phyloP scores from a whole-genome alignment of 352 stramenopile genomes.

The Phytopythium aichiense region DNA sequence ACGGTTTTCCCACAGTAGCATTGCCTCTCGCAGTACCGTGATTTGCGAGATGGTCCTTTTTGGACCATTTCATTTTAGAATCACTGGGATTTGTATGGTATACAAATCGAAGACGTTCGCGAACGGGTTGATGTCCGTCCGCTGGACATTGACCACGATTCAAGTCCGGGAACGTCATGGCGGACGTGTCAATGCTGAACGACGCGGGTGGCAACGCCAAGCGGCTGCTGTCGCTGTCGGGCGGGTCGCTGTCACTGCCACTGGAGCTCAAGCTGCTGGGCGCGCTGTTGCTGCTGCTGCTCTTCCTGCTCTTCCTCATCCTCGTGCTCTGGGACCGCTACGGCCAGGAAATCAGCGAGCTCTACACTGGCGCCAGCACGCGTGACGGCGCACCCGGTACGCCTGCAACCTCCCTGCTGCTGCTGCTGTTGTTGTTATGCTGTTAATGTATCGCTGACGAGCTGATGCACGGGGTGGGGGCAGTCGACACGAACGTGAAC shows the following conservation, averaged over 20 bases:
- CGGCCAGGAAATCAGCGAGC: slow-evolving; percentile 77
- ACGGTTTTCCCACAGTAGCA: too few relatives aligned
- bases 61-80: too few relatives aligned
- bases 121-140: too few relatives aligned
- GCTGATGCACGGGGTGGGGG: slow-evolving; percentile 38
- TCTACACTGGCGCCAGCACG: slow-evolving; percentile 50
- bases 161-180: too few relatives aligned
- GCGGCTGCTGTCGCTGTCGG: slow-evolving; percentile 21
- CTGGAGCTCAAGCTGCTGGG: slow-evolving; percentile 70
- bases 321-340: slow-evolving; percentile 80
- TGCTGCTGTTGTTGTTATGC: slow-evolving; percentile 3
- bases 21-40: too few relatives aligned
- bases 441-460: slow-evolving; percentile 18
- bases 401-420: not conserved
- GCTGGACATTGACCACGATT: too few relatives aligned
- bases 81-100: too few relatives aligned
- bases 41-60: too few relatives aligned
- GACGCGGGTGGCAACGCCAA: slow-evolving; percentile 18
- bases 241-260: slow-evolving; percentile 28
- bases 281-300: slow-evolving; percentile 56
- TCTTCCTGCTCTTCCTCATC: slow-evolving; percentile 84
- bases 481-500: slow-evolving; percentile 54
- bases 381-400: slow-evolving; percentile 23
- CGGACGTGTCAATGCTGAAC: too few relatives aligned
- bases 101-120: too few relatives aligned